Evolutionary conservation across 371 early-diverging fungal genomes (phyloP).

Genomic region (Saksenaea oblongispora): DNA sequence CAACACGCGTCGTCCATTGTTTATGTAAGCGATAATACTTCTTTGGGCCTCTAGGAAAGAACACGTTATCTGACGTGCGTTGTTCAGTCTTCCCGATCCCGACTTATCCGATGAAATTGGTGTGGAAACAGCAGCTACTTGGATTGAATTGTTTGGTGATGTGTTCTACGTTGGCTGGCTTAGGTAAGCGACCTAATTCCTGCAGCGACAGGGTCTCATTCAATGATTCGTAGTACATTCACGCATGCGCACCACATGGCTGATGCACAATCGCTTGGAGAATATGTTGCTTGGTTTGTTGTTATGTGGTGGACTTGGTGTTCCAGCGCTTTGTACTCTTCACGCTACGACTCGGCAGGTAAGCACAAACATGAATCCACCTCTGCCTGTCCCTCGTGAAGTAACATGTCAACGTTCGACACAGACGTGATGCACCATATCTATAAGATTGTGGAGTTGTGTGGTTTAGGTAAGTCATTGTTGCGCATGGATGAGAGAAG

Average conservation of each 20-base stretch:
- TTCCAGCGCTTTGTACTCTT: conserved; percentile 55
- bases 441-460: conserved; percentile 47
- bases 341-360: conserved; percentile 45
- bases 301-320: conserved; percentile 68
- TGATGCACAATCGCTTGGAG: conserved; percentile 26
- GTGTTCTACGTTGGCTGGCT: conserved; percentile 55
- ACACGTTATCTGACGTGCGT: background rate
- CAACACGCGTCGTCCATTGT: conserved; percentile 28
- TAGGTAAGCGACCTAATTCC: conserved; percentile 14
- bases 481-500: background rate
- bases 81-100: conserved; percentile 40
- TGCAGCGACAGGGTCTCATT: background rate
- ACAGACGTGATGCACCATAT: conserved; percentile 51
- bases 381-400: too few relatives aligned
- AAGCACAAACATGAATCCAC: background rate
- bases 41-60: background rate
- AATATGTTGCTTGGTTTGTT: conserved; percentile 58
- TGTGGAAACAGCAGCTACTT: conserved; percentile 45
- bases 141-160: conserved; percentile 50
- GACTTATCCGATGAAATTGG: conserved; percentile 54
- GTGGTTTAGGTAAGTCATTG: conserved; percentile 36
- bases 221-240: conserved; percentile 32
- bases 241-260: conserved; percentile 55
- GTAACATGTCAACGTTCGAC: background rate
- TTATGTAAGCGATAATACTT: conserved; percentile 15